Evolutionary conservation across 2,329 filamentous ascomycete genomes (phyloP), one percentile per base, ranked within the genome.

Genomic region (Aspergillus glaucus): DNA sequence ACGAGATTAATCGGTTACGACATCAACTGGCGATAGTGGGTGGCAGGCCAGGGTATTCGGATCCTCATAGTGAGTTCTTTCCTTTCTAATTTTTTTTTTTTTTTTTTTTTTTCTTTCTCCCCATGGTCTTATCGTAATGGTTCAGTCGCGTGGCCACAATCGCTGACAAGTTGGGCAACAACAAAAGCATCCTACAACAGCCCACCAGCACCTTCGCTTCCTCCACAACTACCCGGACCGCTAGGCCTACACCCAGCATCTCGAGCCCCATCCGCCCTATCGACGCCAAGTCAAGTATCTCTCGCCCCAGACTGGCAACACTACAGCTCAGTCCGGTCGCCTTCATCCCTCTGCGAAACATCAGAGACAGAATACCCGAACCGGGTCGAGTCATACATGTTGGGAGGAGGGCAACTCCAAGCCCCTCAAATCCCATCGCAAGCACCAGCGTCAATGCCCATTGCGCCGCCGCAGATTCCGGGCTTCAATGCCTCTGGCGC

Each of bases 1-100:
- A 75, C 47, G 79, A 82, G 58, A 77, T 79, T 51, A 67, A 68
- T n/a, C 70, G 74, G 42, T 65, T 81, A 39, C 74, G 75, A 49
- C 68, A 70, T 46, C 75, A 77, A 55, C 64, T 81, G 44, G 70
- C 61, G 21, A 51, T 61, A 45, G 49, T 59, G 46, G 53, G 50
- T 12, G 53, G 60, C n/a, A 56, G 59, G 22, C 50, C 56, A 49
- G 53, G 47, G 2, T 60, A 63, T 44, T 45, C 57, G 14, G 47
- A 45, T 9, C 41, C 41, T 43, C 48, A 48, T 42, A 51, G 47
- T 53, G 55, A 60, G 48, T 51, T 43, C 9, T 14, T 40, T 6
- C 17, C 17, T 12, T 10, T 22, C 37, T 40, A 6, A 12, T 1
- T 6, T 12, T 39, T 15, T 39, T 17, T 34, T 34, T 34, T 34